phyloP scores from a whole-genome alignment of 2,329 filamentous ascomycete species.

The Colletotrichum sansevieriae region DNA sequence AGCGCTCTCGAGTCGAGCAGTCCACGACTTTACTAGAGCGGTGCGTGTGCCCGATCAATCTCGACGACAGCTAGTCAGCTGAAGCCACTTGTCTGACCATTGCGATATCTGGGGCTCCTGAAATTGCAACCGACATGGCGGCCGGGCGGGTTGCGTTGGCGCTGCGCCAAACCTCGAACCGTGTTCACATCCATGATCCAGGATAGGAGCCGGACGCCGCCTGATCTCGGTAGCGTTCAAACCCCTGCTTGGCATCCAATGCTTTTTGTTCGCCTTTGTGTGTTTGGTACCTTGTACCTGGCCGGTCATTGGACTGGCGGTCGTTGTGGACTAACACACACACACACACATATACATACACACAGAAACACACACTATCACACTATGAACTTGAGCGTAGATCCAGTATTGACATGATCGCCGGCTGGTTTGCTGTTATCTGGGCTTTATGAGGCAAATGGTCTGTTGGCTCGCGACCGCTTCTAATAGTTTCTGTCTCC shows the following conservation, averaged over 20 bases:
- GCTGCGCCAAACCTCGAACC: conserved; percentile 25
- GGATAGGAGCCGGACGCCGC: neutral
- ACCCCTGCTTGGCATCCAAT: conserved; percentile 38
- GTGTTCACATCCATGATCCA: conserved; percentile 1
- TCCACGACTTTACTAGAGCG: conserved; percentile 10
- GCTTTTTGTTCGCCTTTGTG: conserved; percentile 23
- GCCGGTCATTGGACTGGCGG: neutral
- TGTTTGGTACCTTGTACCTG: conserved; percentile 14
- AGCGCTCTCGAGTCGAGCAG: conserved; percentile 1
- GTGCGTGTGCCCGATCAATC: conserved; percentile 37
- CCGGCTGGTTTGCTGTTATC: conserved; percentile 4
- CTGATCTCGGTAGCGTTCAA: conserved; percentile 6
- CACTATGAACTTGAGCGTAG: neutral
- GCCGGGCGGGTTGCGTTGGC: conserved; percentile 36
- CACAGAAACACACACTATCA: too few relatives aligned
- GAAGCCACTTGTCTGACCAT: conserved; percentile 42
- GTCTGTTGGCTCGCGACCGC: conserved; percentile 22
- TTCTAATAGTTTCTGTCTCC: conserved; percentile 37
- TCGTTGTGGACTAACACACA: conserved; percentile 22
- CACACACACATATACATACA: too few relatives aligned
- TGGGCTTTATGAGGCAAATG: conserved; percentile 13
- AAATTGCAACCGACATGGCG: conserved; percentile 39
- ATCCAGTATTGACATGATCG: conserved; percentile 28
- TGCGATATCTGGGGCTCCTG: conserved; percentile 22
- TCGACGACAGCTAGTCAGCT: conserved; percentile 39